phyloP scores from a whole-genome alignment of 2,329 filamentous ascomycete species.

The Penicillium janthinellum region DNA sequence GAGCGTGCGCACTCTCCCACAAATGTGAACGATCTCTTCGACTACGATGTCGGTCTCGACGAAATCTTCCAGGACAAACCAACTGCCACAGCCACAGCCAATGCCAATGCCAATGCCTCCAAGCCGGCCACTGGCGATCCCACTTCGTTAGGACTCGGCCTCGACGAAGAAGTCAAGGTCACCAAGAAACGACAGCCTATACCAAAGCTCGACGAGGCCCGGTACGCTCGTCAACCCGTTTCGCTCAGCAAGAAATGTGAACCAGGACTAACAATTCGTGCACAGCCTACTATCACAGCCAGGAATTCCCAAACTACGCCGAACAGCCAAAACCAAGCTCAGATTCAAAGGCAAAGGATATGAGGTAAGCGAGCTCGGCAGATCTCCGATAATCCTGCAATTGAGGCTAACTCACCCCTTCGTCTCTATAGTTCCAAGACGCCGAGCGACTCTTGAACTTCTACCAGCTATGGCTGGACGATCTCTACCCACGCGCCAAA shows the following conservation, averaged over 20 bases:
- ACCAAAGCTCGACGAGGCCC: conserved; percentile 83
- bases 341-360: conserved; percentile 92
- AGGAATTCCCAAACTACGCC: conserved; percentile 80
- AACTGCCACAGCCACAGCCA: conserved; percentile 21
- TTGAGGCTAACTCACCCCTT: conserved; percentile 10
- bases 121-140: conserved; percentile 36
- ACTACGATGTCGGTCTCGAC: conserved; percentile 68
- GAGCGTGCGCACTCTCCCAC: conserved; percentile 37
- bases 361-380: conserved; percentile 59
- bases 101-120: conserved; percentile 16
- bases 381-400: not conserved
- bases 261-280: not conserved
- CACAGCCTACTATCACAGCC: conserved; percentile 74
- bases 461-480: conserved; percentile 96
- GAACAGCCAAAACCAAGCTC: conserved; percentile 67
- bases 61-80: conserved; percentile 52
- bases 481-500: conserved; percentile 90
- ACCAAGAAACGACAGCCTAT: conserved; percentile 74
- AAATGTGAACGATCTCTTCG: conserved; percentile 69
- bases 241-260: not conserved
- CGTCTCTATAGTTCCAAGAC: conserved; percentile 70
- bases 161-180: conserved; percentile 85
- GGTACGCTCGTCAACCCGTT: conserved; percentile 48
- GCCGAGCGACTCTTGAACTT: conserved; percentile 78
- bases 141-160: conserved; percentile 65